These are phyloP conservation scores for Austropuccinia psidii DNA, from an alignment of 1,284 basidiomycete genomes.

Conservation along the genomic window DNA sequence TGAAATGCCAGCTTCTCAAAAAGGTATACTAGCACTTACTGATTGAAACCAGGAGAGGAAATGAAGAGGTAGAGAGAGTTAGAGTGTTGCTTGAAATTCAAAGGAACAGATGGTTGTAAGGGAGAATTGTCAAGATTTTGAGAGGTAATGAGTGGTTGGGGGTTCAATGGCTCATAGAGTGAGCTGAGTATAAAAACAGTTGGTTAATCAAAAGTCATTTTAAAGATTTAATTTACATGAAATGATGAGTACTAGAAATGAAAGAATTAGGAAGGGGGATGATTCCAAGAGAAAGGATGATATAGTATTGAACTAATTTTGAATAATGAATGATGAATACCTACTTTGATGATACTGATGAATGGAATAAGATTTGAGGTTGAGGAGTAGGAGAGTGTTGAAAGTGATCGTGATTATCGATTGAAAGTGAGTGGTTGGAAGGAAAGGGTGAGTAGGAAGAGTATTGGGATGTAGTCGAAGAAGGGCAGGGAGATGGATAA, in stretches of 20 bases:
- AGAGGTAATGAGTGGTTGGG: not conserved
- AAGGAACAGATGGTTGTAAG: too few relatives aligned
- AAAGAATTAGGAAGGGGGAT: not conserved
- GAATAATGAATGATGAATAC: not conserved
- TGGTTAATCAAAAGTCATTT: too few relatives aligned
- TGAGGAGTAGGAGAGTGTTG: not conserved
- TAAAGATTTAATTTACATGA: not conserved
- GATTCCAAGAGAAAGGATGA: not conserved
- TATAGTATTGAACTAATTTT: not conserved
- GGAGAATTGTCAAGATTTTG: too few relatives aligned
- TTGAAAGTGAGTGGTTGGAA: not conserved
- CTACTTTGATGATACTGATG: not conserved
- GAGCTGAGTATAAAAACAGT: not conserved
- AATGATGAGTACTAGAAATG: not conserved
- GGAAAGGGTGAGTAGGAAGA: not conserved
- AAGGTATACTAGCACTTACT: too few relatives aligned
- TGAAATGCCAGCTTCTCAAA: too few relatives aligned
- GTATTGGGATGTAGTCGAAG: conserved; percentile 2
- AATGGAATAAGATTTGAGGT: not conserved
- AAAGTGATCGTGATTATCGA: not conserved
- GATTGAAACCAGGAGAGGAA: too few relatives aligned
- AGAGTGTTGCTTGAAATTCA: not conserved
- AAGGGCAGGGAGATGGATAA: not conserved
- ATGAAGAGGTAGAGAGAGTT: too few relatives aligned
- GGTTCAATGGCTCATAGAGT: not conserved